Base-by-base conservation (phyloP, 352 stramenopile species). In the Pythium pyrilobum region DNA sequence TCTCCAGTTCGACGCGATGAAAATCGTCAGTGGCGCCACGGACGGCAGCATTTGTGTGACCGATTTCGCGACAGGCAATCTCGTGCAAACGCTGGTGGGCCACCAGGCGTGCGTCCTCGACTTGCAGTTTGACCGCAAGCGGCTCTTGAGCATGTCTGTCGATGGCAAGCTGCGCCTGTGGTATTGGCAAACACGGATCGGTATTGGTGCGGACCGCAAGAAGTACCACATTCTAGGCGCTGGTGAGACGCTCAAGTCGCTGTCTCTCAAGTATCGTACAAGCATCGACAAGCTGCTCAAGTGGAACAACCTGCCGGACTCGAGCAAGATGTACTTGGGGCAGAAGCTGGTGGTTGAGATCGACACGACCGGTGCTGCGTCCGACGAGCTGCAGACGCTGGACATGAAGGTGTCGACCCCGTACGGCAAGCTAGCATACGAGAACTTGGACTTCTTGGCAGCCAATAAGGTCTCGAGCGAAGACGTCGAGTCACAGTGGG, bases 201-300 rank as follows among this genome's bases (percentile, higher is more conserved):
- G 67, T 9, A 56, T 74, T 18, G 65, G 65, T 10, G 58, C 50
- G 8, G 67, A 81, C 33, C 56, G 65, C 25, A 85, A 78, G 32
- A 89, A 87, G 39, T 87, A 87, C 41, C 79, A 90, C 53, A 83
- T 92, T 37, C 62, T 92, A 0, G 74, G 77, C 5, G 64, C 79
- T 0, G 77, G 81, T 1, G 79, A 90, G 49, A 90, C 79, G 10
- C 55, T 92, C 23, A 72, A 73, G 10, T 85, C 77, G 11, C 44
- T 92, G 5, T 92, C 79, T 40, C 66, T 92, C 25, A 81, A 81
- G 50, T 92, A 92, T n/a, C 81, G 71, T 31, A 77, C 77, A 4
- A 92, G 77, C 13, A 81, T 84, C 20, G 62, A 86, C 11, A 72
- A 85, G 16, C 31, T 92, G 21, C 67, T 89, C 6, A 46, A 68